Evolutionary conservation across 257 asterid species (phyloP), one percentile per base, ranked within the genome.

Genomic region (Jacaranda mimosifolia): DNA sequence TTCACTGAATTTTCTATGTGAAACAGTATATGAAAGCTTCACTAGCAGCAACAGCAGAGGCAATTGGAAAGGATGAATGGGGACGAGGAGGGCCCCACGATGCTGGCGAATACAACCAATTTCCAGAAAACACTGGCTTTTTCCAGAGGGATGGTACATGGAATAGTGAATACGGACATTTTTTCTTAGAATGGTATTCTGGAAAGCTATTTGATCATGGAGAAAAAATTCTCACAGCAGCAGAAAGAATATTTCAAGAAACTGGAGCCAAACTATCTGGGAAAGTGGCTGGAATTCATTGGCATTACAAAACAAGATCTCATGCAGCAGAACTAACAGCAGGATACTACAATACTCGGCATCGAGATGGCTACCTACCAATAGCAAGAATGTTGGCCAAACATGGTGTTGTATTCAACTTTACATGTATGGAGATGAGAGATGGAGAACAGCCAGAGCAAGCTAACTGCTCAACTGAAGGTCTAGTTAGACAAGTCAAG

Each of bases 351-450:
- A 95, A 91, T 67, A 95, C 97, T 3, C 83, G 97, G 80, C 82
- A 86, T 19, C 74, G 73, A 56, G 92, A 95, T 40, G 98, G 99
- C 11, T 95, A 95, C 88, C 74, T 93, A 26, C 97, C 96, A 0
- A 89, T 95, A 80, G 97, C 98, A 75, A 73, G 82, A 80, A 93
- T 93, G 97, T 71, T 95, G 82, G 85, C 88, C 14, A 93, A 76
- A 82, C 90, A 91, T 19, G 87, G 88, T 8, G 93, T 73, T 10
- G 94, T 89, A 43, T 51, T 95, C 35, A 90, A 93, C 82, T 95
- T 91, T 71, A 93, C 99, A 53, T 95, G 98, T 73, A 93, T 95
- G 98, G 99, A 95, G 75, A 91, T 93, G 98, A 89, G 84, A 82
- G 97, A 93, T 40, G 81, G 89, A 68, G 94, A 95, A 75, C 99